These are phyloP conservation scores for Calonectria henricotiae DNA, from an alignment of 2,329 filamentous ascomycete species.

Conservation along the genomic window DNA sequence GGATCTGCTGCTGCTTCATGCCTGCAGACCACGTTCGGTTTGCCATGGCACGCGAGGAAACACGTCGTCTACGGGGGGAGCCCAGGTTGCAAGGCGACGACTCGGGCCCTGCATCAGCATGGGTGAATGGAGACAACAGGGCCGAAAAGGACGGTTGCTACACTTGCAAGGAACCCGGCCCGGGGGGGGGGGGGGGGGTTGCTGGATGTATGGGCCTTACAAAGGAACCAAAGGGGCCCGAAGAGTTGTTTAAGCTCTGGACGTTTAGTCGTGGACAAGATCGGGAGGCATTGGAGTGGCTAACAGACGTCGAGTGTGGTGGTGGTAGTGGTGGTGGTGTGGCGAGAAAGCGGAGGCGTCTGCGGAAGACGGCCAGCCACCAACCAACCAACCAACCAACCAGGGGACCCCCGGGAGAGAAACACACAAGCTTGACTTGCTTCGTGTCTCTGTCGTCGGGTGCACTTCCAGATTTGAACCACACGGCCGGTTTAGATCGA, in stretches of 20 bases:
- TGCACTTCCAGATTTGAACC: constrained; percentile 47
- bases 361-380: constrained; percentile 17
- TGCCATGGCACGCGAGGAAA: constrained; percentile 18
- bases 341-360: constrained; percentile 19
- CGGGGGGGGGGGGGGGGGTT: neutral
- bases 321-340: constrained; percentile 17
- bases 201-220: constrained; percentile 1
- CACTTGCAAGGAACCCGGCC: constrained; percentile 17
- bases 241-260: constrained; percentile 7
- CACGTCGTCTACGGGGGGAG: constrained; percentile 3
- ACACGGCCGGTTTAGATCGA: constrained; percentile 50
- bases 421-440: neutral
- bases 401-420: constrained; percentile 13
- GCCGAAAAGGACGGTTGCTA: constrained; percentile 39
- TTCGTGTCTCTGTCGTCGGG: constrained; percentile 31
- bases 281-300: neutral
- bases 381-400: neutral
- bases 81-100: constrained; percentile 47
- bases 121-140: constrained; percentile 41
- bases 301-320: neutral
- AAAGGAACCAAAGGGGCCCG: constrained; percentile 22
- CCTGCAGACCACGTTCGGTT: neutral
- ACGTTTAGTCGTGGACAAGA: constrained; percentile 1
- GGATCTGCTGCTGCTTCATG: neutral
- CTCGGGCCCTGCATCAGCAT: constrained; percentile 35